These are phyloP conservation scores for Aspergillus eucalypticola DNA, from an alignment of 2,329 filamentous ascomycete species.

Conservation along the genomic window DNA sequence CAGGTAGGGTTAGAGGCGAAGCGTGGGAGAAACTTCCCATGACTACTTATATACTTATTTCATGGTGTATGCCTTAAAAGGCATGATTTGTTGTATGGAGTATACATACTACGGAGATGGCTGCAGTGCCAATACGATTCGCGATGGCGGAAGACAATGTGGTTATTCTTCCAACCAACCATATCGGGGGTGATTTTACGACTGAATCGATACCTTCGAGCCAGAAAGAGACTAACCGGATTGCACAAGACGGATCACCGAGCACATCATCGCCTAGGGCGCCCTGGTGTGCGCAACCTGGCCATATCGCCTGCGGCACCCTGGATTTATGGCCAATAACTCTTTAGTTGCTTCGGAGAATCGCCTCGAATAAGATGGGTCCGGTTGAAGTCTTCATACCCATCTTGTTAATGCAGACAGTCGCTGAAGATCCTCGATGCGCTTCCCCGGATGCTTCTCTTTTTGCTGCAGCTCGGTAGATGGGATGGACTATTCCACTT, in stretches of 20 bases:
- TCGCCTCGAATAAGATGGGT: background rate
- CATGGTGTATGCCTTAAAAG: background rate
- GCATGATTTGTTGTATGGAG: background rate
- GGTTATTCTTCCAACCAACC: slow-evolving; percentile 6
- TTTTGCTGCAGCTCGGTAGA: background rate
- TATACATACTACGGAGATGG: no score
- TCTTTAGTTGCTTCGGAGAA: background rate
- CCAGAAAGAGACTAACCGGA: slow-evolving; percentile 13
- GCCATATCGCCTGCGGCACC: background rate
- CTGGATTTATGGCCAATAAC: background rate
- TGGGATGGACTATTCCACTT: background rate
- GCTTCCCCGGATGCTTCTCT: slow-evolving; percentile 1
- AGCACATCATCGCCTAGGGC: slow-evolving; percentile 26
- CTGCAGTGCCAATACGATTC: slow-evolving; percentile 8
- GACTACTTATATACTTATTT: slow-evolving; percentile 6
- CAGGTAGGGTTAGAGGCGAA: background rate
- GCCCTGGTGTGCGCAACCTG: background rate
- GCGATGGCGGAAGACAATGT: slow-evolving; percentile 3
- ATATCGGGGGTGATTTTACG: background rate
- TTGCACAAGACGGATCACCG: slow-evolving; percentile 22
- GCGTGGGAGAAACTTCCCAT: background rate
- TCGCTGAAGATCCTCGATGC: background rate
- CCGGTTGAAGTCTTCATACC: background rate
- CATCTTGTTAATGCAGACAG: background rate
- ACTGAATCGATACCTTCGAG: slow-evolving; percentile 9